Conservation (phyloP, 192 early-diverging fungal species). For the Podila horticola region DNA sequence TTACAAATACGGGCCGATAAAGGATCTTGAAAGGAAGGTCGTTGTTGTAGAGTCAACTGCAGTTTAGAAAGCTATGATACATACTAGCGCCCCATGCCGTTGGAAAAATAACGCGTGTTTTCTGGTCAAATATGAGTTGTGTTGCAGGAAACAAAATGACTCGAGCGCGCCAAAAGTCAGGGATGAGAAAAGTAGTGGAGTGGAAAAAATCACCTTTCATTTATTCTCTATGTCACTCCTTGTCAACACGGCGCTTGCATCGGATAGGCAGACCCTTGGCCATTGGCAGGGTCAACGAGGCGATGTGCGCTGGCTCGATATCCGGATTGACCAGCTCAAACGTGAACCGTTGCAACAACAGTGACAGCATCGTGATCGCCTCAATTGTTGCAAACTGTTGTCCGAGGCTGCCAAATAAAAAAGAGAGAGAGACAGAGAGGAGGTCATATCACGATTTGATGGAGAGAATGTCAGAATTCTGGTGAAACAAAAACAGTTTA, state of each 20-base stretch:
- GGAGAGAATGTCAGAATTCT: neutral
- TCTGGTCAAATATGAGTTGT: no score
- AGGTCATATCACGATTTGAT: neutral
- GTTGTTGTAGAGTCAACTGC: neutral
- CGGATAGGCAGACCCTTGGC: constrained; percentile 24
- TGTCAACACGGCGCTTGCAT: constrained; percentile 9
- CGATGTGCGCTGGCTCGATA: constrained; percentile 10
- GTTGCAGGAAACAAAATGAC: no score
- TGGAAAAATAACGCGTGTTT: no score
- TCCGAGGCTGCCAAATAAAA: constrained; percentile 10
- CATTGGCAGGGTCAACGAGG: constrained; percentile 25
- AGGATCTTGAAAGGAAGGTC: neutral
- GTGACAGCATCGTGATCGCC: constrained; percentile 24
- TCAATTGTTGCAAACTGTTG: constrained; percentile 37
- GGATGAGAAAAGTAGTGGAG: no score
- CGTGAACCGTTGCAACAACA: constrained; percentile 19
- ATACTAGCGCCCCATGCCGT: no score
- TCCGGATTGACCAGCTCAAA: constrained; percentile 29
- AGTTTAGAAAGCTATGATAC: no score
- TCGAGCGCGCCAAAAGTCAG: no score
- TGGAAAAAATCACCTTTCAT: no score
- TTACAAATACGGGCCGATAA: no score
- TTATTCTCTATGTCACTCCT: no score
- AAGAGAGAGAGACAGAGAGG: neutral
- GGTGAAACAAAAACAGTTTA: neutral